Evolutionary conservation across 495 filamentous ascomycete species (phyloP), one percentile per base, ranked within the genome.

Genomic region (Podospora bellae-mahoneyi): DNA sequence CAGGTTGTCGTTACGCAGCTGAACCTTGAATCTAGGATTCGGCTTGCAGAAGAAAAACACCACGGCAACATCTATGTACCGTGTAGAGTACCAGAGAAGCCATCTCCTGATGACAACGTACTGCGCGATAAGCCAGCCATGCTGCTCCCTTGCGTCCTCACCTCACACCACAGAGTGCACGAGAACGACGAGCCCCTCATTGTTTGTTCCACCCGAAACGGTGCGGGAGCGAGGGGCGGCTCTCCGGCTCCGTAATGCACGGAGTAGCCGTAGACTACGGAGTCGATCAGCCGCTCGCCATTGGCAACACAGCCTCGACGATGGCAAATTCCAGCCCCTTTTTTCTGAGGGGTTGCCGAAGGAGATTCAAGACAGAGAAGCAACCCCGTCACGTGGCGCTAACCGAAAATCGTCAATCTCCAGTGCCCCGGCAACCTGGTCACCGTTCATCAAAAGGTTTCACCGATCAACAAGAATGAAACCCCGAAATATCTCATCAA

Each of bases 321-420:
- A 72, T 59, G 70, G 70, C 70, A 64, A 72, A 65, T 67, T 66
- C 48, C 63, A 66, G 63, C 64, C 60, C 68, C 68, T 64, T 59
- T 66, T 44, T 48, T 7, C 55, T 20, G 6, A 19, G 23, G 55
- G 23, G 10, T 58, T 58, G 6, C 55, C 23, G 55, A 19, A 58
- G 18, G n/a, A 19, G 55, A 58, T 18, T 18, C 30, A 32, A 32
- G 30, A 32, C 30, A 32, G 30, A 32, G 30, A 32, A 20, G 16
- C 55, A 20, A 26, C 55, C 23, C 55, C 19, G 10, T 58, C 55
- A 58, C 55, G 55, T 58, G 55, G 55, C n/a, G 55, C 55, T 58
- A 58, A 58, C 39, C 39, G 39, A 48, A 48, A 58, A 20, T 19
- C 55, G n/a, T 26, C 23, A 58, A 58, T 58, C 55, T 58, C 55